Evolutionary conservation across 495 filamentous ascomycete species (phyloP), one percentile per base, ranked within the genome.

Genomic region (Clavariopsis aquatica): DNA sequence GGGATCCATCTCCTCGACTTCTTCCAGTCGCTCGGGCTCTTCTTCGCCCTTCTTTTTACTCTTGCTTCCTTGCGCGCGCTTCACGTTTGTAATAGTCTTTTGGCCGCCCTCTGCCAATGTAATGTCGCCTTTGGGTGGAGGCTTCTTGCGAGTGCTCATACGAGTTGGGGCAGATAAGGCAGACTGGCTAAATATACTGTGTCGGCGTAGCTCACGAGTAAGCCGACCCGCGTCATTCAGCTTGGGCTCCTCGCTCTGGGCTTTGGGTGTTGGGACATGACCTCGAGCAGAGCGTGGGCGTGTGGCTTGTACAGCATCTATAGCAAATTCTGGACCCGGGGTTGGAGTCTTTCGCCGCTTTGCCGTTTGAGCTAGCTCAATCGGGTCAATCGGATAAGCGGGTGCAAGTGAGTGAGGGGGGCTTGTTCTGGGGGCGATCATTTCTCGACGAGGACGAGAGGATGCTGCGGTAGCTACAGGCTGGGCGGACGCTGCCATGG

Each of bases 1-100:
- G 5, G 90, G 87, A 75, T 96, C 92, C 69, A 96, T 91, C 61
- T 88, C 80, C 70, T 96, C 92, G 7, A 96, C 91, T 60, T 87
- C 79, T 71, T 96, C 92, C 7, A 84, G 81, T 7, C 78, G 76
- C 61, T 80, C 80, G 66, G 76, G 75, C 49, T 77, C 78, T 36
- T 75, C 74, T 19, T 67, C 74, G n/a, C 57, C 67, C 47, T 43
- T 47, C 38, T 80, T 84, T 71, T 83, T 87, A 46, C 52, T 62
- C 78, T 87, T 89, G 8, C 90, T 89, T 69, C 92, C 91, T 28
- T 86, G 88, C 73, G 89, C 90, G 28, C 92, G 85, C 72, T 85
- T 90, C 34, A 89, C 89, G 65, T 93, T 87, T 69, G 87, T 89
- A 34, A 90, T 83, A 72, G 75, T 75, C 49, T 84, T 36, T 86